phyloP scores from a whole-genome alignment of 2,329 filamentous ascomycete species.

The Penicillium sp. region DNA sequence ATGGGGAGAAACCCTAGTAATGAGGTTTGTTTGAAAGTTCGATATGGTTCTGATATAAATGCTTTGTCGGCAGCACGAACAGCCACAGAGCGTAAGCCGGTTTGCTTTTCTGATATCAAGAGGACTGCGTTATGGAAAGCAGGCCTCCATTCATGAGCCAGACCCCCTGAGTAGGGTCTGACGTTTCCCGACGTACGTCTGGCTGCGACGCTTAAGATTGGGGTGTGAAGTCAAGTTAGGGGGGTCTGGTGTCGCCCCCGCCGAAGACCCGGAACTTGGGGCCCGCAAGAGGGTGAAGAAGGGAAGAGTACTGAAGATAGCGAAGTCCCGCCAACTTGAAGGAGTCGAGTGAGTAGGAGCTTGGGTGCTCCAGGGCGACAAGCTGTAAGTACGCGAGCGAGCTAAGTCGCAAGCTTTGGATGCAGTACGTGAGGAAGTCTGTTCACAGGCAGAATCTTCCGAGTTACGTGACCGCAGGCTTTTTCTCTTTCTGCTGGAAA shows the following conservation, averaged over 20 bases:
- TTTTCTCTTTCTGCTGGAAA: no score
- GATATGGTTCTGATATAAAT: background rate
- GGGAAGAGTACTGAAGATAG: slow-evolving; percentile 59
- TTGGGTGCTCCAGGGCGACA: slow-evolving; percentile 38
- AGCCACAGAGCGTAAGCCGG: slow-evolving; percentile 23
- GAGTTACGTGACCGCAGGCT: background rate
- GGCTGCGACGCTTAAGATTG: slow-evolving; percentile 24
- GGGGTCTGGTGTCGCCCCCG: slow-evolving; percentile 95
- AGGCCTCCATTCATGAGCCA: slow-evolving; percentile 37
- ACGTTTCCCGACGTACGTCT: slow-evolving; percentile 32
- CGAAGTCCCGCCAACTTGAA: slow-evolving; percentile 92
- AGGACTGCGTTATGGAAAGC: slow-evolving; percentile 24
- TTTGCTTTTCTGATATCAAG: slow-evolving; percentile 8
- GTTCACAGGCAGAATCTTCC: slow-evolving; percentile 13
- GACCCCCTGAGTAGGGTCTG: slow-evolving; percentile 40
- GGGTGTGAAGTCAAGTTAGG: slow-evolving; percentile 64
- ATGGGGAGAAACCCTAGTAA: background rate
- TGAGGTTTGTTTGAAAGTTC: no score
- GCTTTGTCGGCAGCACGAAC: slow-evolving; percentile 18
- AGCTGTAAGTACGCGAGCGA: slow-evolving; percentile 1
- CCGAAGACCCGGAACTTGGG: slow-evolving; percentile 89
- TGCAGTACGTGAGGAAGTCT: background rate
- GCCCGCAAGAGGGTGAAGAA: slow-evolving; percentile 83
- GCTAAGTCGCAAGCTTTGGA: slow-evolving; percentile 3
- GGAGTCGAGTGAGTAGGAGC: slow-evolving; percentile 45